Evolutionary conservation across 345 rosid species (phyloP).

Genomic region (Anastatica hierochuntica): DNA sequence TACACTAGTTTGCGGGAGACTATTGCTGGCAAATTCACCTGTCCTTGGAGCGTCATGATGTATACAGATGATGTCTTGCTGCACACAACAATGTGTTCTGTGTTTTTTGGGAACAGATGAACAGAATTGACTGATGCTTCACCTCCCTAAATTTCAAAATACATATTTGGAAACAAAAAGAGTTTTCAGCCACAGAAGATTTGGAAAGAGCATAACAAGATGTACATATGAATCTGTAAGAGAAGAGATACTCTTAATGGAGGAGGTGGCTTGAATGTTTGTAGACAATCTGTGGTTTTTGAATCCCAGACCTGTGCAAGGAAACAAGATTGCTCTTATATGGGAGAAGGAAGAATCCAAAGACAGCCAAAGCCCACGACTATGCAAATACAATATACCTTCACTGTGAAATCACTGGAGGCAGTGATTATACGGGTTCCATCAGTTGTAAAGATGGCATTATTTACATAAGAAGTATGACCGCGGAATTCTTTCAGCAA

Average conservation of each 20-base stretch:
- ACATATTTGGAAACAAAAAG: constrained; percentile 14
- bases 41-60: constrained; percentile 97
- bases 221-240: constrained; percentile 2
- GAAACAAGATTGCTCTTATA: constrained; percentile 11
- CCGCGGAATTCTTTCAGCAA: constrained; percentile 93
- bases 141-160: constrained; percentile 52
- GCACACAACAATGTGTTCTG: constrained; percentile 85
- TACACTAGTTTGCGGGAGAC: too few relatives aligned
- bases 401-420: constrained; percentile 72
- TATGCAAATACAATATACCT: constrained; percentile 20
- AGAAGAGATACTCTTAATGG: constrained; percentile 56
- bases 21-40: constrained; percentile 36
- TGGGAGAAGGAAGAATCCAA: background rate
- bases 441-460: constrained; percentile 86
- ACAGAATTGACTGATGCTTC: constrained; percentile 98
- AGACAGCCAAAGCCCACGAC: too few relatives aligned
- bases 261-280: constrained; percentile 90
- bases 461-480: constrained; percentile 63
- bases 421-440: constrained; percentile 86
- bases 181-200: constrained; percentile 3
- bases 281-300: constrained; percentile 89
- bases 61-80: constrained; percentile 86
- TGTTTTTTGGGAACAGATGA: constrained; percentile 79
- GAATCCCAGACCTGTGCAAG: constrained; percentile 81
- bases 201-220: constrained; percentile 3